Percentiles rank a stretch among this genome's conserved stretches.
phyloP scores from a whole-genome alignment of 2,329 filamentous ascomycete species.

The Aureobasidium subglaciale region DNA sequence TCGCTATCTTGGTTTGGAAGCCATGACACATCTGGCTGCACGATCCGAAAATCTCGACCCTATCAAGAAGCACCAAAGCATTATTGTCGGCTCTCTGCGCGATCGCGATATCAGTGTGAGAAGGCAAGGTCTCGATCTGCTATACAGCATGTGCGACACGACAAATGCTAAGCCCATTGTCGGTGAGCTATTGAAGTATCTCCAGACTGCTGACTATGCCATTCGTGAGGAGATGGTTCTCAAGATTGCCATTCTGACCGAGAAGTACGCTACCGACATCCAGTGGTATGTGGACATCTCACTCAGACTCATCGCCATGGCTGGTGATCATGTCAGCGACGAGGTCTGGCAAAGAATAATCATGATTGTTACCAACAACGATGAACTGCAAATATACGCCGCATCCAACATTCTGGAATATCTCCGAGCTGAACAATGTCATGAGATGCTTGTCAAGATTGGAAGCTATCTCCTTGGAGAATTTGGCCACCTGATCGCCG shows the following conservation, averaged over 20 bases:
- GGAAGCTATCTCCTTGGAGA: slow-evolving; percentile 93
- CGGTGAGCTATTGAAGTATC: slow-evolving; percentile 83
- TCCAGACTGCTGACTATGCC: slow-evolving; percentile 94
- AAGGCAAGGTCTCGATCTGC: slow-evolving; percentile 85
- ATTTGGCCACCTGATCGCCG: slow-evolving; percentile 93
- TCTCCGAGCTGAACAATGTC: slow-evolving; percentile 85
- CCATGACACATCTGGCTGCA: slow-evolving; percentile 96
- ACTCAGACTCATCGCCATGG: slow-evolving; percentile 86
- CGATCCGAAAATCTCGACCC: slow-evolving; percentile 89
- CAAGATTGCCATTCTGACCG: slow-evolving; percentile 95
- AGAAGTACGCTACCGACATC: slow-evolving; percentile 96
- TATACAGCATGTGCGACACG: slow-evolving; percentile 99
- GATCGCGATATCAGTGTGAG: slow-evolving; percentile 96
- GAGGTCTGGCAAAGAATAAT: slow-evolving; percentile 99
- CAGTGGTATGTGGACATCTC: slow-evolving; percentile 99
- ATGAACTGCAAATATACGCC: slow-evolving; percentile 93
- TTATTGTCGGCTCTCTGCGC: slow-evolving; percentile 88
- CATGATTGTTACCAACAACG: slow-evolving; percentile 98
- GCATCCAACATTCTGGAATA: slow-evolving; percentile 90
- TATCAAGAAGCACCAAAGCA: slow-evolving; percentile 95
- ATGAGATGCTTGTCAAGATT: slow-evolving; percentile 96
- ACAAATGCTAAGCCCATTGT: slow-evolving; percentile 93
- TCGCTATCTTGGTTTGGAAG: slow-evolving; percentile 87
- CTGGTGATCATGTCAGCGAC: slow-evolving; percentile 95
- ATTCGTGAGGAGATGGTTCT: slow-evolving; percentile 99